Percentiles rank a stretch among this genome's conserved stretches.
Conservation (phyloP, 306 rosid species). For the Carpinus fangiana region DNA sequence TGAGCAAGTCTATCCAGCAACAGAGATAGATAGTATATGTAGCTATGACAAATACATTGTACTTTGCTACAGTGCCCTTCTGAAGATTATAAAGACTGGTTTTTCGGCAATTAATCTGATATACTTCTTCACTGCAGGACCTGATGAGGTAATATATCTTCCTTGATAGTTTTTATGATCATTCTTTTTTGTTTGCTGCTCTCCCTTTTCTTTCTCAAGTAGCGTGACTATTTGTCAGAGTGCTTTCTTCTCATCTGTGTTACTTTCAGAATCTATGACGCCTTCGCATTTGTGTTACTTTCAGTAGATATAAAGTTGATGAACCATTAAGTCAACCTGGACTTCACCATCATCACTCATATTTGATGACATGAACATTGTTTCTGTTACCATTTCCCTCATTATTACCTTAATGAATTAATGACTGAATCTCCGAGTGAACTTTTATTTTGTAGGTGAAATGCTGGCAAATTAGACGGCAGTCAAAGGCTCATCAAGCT, state of each 20-base stretch:
- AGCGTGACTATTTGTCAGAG: not conserved
- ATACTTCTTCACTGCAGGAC: conserved; percentile 98
- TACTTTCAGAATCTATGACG: not conserved
- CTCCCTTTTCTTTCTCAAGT: not conserved
- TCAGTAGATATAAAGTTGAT: not conserved
- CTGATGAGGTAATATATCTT: conserved; percentile 78
- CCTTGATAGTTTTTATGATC: not conserved
- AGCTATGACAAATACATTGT: conserved; percentile 25
- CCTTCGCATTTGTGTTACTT: not conserved
- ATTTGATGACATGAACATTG: not conserved
- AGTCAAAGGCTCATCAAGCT: conserved; percentile 95
- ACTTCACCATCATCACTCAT: not conserved
- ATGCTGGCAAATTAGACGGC: conserved; percentile 98
- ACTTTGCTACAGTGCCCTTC: conserved; percentile 68
- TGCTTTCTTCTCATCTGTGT: not conserved
- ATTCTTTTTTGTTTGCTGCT: not conserved
- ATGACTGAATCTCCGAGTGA: not conserved
- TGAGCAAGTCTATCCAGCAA: not conserved
- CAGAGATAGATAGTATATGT: conserved; percentile 9
- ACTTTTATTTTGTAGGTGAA: conserved; percentile 68
- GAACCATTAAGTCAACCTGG: not conserved
- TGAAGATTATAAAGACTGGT: conserved; percentile 96
- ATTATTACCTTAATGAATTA: not conserved
- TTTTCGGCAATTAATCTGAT: conserved; percentile 96
- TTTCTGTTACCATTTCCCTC: not conserved